These are phyloP conservation scores for Gorgonomyces haynaldii DNA, from an alignment of 192 early-diverging fungal genomes.

Conservation along the genomic window DNA sequence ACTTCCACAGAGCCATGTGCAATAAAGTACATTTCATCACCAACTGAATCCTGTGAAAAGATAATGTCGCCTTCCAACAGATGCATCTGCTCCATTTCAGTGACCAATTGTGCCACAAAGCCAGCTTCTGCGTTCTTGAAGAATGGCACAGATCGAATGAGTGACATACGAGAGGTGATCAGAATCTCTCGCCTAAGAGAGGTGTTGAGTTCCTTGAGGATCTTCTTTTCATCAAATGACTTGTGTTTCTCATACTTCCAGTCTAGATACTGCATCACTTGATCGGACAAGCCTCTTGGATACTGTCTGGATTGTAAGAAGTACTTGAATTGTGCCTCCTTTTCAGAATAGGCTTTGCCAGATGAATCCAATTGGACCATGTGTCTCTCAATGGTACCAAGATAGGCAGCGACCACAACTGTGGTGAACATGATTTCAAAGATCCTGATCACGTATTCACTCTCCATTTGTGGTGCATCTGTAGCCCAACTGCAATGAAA, in stretches of 20 bases:
- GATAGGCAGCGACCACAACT: no score
- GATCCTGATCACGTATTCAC: no score
- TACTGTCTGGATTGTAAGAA: no score
- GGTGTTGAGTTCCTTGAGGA: constrained; percentile 8
- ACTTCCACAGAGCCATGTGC: constrained; percentile 14
- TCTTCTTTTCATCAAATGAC: constrained; percentile 14
- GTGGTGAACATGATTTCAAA: no score
- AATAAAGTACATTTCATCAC: constrained; percentile 24
- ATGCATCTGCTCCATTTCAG: constrained; percentile 9
- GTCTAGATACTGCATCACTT: no score
- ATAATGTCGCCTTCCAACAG: constrained; percentile 16
- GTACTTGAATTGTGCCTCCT: no score
- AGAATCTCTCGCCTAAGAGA: constrained; percentile 4
- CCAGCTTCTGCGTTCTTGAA: constrained; percentile 13
- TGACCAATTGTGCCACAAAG: constrained; percentile 15
- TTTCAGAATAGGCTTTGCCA: no score
- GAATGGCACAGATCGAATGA: constrained; percentile 15
- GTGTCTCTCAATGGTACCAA: no score
- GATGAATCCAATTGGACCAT: no score
- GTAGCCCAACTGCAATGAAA: no score
- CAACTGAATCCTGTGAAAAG: constrained; percentile 12
- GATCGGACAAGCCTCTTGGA: no score
- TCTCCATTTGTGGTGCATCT: no score
- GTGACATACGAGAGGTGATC: background rate
- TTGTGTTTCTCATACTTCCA: constrained; percentile 6